These are phyloP conservation scores for Phanerodontia chrysosporium DNA, from an alignment of 768 basidiomycete species.

Conservation along the genomic window DNA sequence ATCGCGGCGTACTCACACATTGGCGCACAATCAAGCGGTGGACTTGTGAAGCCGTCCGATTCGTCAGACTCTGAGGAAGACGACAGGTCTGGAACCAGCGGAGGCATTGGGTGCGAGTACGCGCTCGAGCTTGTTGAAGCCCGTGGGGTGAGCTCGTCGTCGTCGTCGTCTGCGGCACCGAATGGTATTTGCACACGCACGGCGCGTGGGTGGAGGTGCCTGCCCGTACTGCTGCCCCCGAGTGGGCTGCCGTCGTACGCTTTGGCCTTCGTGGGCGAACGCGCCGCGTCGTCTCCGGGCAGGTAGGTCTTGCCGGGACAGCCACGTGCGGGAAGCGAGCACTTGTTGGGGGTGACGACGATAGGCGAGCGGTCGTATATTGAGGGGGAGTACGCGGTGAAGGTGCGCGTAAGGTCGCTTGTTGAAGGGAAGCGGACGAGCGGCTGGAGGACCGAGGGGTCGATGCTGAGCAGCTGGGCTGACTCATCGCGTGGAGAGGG, in stretches of 20 bases:
- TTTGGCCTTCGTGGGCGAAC: conserved; percentile 9
- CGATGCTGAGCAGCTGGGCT: conserved; percentile 42
- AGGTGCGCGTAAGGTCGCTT: conserved; percentile 32
- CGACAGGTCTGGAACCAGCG: conserved; percentile 59
- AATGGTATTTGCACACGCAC: conserved; percentile 15
- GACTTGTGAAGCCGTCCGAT: conserved; percentile 47
- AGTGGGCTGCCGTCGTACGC: background rate
- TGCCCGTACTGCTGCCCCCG: conserved; percentile 20
- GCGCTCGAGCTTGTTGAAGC: conserved; percentile 5
- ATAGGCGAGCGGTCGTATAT: conserved; percentile 81
- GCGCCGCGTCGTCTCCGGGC: conserved; percentile 19
- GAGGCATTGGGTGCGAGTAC: conserved; percentile 28
- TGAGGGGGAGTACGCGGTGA: conserved; percentile 38
- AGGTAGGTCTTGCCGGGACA: conserved; percentile 52
- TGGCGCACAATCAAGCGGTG: conserved; percentile 13
- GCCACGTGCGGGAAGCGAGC: conserved; percentile 72
- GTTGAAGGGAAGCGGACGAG: conserved; percentile 50
- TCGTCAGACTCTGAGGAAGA: conserved; percentile 60
- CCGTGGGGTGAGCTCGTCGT: background rate
- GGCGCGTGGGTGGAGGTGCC: conserved; percentile 45
- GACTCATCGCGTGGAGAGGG: conserved; percentile 22
- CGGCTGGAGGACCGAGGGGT: conserved; percentile 42
- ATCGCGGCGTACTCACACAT: conserved; percentile 9
- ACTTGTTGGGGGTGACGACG: conserved; percentile 64
- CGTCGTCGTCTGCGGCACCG: conserved; percentile 15